Base-by-base conservation (phyloP, 192 early-diverging fungal genomes). In the Cladochytrium replicatum region DNA sequence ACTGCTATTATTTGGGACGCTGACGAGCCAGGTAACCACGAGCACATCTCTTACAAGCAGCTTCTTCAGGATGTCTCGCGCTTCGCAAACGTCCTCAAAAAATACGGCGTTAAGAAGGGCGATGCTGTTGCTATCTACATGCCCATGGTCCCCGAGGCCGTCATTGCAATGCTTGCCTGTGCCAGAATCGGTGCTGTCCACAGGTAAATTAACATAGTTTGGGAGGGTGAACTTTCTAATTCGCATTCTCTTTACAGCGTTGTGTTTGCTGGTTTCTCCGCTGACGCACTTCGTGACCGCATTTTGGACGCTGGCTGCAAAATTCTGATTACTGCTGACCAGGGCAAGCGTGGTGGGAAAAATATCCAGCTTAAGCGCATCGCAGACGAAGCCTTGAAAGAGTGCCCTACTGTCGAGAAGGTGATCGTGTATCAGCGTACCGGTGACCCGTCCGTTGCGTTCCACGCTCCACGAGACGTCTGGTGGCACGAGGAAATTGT, bases 71-170 rank as follows among this genome's bases (percentile, higher is more conserved):
- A 94, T 54, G 90, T 96, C 34, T 86, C 73, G 64, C 73, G 81
- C 30, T 57, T 96, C 37, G 89, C 92, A 49, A 91, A 91, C 55
- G 84, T 86, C 1, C 67, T 97, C 25, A 81, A 74, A 56, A 77
- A 83, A 52, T 78, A 81, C 34, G 88, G 90, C 17, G 72, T 95
- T 41, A 70, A 75, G 41, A 95, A 94, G 72, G 93, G 93, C 41
- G 89, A 97, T 63, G 85, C 79, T 6, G 91, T 97, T 26, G 86
- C 85, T 32, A 93, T 97, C 61, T 97, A 97, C 67, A 88, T 97
- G 87, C 93, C 92, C 40, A 93, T 93, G 89, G 59, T 61, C 9
- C 93, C 93, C 46, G 91, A 93, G 69, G 92, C 93, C 21, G 81
- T 81, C 0, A 74, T 87, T 32, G 80, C 93, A 11, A 88, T 97